Percentiles rank a stretch among this genome's conserved stretches.
These are phyloP conservation scores for Puccinia hordei DNA, from an alignment of 1,284 basidiomycete genomes.

Conservation along the genomic window DNA sequence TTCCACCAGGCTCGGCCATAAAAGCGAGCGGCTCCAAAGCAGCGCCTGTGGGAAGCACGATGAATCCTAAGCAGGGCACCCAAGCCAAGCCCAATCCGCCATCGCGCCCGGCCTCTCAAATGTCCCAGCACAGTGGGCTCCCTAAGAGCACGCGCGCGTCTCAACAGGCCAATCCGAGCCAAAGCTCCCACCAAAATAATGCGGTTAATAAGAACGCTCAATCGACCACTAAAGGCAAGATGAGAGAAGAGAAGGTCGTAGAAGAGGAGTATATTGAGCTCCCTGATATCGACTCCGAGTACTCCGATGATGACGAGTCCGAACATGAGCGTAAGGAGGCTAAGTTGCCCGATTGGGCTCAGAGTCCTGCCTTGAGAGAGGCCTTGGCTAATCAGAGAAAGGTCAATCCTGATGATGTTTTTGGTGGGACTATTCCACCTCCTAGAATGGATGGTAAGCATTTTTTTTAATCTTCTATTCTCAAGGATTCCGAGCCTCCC, in stretches of 20 bases:
- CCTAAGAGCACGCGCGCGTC: slow-evolving; percentile 4
- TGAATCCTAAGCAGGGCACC: background rate
- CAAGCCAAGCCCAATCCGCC: slow-evolving; percentile 17
- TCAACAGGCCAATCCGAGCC: background rate
- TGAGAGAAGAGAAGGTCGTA: slow-evolving; percentile 55
- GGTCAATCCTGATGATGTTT: slow-evolving; percentile 87
- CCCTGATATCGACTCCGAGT: slow-evolving; percentile 90
- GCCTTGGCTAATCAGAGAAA: slow-evolving; percentile 76
- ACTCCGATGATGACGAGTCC: slow-evolving; percentile 91
- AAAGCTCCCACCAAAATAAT: slow-evolving; percentile 14
- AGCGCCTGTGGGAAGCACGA: background rate
- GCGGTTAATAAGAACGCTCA: background rate
- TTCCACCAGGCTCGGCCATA: slow-evolving; percentile 31
- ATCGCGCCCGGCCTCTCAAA: slow-evolving; percentile 20
- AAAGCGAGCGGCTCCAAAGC: slow-evolving; percentile 25
- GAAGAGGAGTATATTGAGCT: slow-evolving; percentile 81
- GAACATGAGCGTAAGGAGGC: slow-evolving; percentile 71
- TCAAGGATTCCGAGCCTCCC: background rate
- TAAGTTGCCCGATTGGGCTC: slow-evolving; percentile 77
- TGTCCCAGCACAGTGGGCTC: slow-evolving; percentile 20
- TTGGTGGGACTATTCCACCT: slow-evolving; percentile 74
- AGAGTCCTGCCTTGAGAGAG: slow-evolving; percentile 77
- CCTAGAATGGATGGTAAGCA: slow-evolving; percentile 73
- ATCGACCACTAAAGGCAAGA: slow-evolving; percentile 13
- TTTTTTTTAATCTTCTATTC: slow-evolving; percentile 4